Base-by-base conservation (phyloP, 345 rosid genomes). In the Camelina neglecta region DNA sequence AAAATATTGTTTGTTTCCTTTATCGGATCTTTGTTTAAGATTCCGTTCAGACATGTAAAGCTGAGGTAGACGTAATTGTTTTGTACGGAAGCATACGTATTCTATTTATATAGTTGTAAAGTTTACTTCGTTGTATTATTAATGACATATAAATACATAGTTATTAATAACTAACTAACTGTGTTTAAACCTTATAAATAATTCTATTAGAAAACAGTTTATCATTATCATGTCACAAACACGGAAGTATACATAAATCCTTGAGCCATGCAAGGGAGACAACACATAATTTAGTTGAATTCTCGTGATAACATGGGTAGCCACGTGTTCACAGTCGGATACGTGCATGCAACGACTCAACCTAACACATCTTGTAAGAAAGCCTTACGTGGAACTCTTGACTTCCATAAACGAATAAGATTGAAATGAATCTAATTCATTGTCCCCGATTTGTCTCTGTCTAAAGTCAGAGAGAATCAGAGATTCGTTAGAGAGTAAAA, bases 371-470 rank as follows among this genome's bases (percentile, higher is more conserved):
- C n/a, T 66, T 65, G 41, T 38, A 48, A 59, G 56, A 29, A 57
- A 33, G 47, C 55, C 35, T 39, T 65, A 78, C 73, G 81, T 78
- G 81, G 73, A 13, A 60, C 69, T 33, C 49, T 66, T 4, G n/a
- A 41, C 7, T 59, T 67, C 81, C 77, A 78, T 72, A 78, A 50
- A 38, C 55, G 59, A 77, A 63, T 47, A 47, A 16, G 53, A 70
- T 39, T 56, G 77, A 72, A 59, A 66, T 72, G 74, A 78, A 72
- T 72, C 74, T 72, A 29, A 49, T 45, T 51, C 69, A 60, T 12
- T 78, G 74, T 66, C 57, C 36, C 39, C n/a, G 70, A 66, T 67
- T 42, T 67, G 77, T 78, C 77, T 60, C 38, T 78, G 78, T 78
- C 81, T 35, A 51, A 42, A 33, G 39, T 64, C 71, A 62, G 76